A percentile compares a stretch with the other conserved stretches of the same genome.
phyloP scores from a whole-genome alignment of 768 basidiomycete species.

The Leccinellum luteum region DNA sequence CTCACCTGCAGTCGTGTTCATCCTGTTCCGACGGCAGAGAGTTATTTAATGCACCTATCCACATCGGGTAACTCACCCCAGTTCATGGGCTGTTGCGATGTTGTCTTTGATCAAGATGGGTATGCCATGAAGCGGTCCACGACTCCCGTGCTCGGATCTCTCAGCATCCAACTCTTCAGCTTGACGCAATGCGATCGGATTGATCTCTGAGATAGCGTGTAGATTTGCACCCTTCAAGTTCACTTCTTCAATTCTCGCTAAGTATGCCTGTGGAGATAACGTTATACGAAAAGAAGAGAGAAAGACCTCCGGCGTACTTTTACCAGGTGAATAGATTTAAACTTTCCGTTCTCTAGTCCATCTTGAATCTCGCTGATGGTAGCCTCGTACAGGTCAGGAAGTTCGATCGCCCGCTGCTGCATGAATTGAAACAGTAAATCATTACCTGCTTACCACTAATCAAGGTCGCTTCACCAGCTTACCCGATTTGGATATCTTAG shows the following conservation, averaged over 20 bases:
- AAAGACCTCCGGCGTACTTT: conserved; percentile 38
- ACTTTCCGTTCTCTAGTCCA: conserved; percentile 48
- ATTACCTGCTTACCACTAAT: not conserved
- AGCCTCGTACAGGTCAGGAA: conserved; percentile 61
- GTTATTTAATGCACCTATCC: not conserved
- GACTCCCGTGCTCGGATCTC: conserved; percentile 46
- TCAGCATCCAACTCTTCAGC: conserved; percentile 52
- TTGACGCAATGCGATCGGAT: conserved; percentile 48
- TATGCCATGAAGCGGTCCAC: conserved; percentile 55
- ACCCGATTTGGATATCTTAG: conserved; percentile 2
- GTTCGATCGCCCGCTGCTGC: not conserved
- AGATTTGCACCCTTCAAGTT: conserved; percentile 56
- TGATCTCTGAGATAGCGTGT: conserved; percentile 58
- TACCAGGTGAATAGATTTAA: conserved; percentile 61
- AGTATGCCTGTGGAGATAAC: conserved; percentile 48
- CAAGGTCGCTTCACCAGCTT: conserved; percentile 7
- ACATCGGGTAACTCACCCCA: conserved; percentile 21
- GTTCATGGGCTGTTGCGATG: conserved; percentile 30
- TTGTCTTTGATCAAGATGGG: conserved; percentile 56
- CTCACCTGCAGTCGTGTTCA: conserved; percentile 55
- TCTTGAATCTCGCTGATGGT: conserved; percentile 52
- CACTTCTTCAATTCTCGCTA: conserved; percentile 68
- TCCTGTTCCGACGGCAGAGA: conserved; percentile 23
- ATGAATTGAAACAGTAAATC: conserved; percentile 2
- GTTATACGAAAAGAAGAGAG: not conserved